Percentiles rank a stretch among this genome's conserved stretches.
phyloP scores from a whole-genome alignment of 768 basidiomycete genomes.

The Russula griseocarnosa region DNA sequence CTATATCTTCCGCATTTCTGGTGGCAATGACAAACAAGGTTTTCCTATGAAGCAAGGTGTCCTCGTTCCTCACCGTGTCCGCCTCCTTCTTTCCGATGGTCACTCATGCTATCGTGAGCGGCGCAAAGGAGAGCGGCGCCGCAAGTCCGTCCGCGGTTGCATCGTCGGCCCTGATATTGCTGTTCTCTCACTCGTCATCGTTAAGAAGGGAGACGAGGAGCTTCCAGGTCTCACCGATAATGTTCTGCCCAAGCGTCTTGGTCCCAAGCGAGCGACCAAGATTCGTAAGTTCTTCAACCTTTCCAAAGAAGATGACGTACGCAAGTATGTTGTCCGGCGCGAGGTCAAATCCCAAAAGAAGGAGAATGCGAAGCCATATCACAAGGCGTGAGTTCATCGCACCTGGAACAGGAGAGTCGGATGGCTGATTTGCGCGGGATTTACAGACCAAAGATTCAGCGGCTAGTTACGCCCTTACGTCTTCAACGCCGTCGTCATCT shows the following conservation, averaged over 20 bases:
- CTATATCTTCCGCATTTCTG: conserved; percentile 94
- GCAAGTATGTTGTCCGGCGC: conserved; percentile 92
- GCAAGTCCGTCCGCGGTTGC: conserved; percentile 98
- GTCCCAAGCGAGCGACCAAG: conserved; percentile 96
- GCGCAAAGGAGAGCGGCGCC: conserved; percentile 92
- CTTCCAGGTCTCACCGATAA: conserved; percentile 89
- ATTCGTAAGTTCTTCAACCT: conserved; percentile 98
- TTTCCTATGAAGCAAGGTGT: conserved; percentile 99
- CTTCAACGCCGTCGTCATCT: conserved; percentile 96
- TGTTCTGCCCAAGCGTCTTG: conserved; percentile 91
- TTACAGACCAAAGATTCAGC: conserved; percentile 88
- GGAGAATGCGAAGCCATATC: conserved; percentile 86
- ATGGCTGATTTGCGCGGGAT: not conserved
- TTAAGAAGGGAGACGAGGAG: conserved; percentile 91
- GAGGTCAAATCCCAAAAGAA: conserved; percentile 91
- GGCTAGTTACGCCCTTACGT: conserved; percentile 90
- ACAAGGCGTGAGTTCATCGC: conserved; percentile 76
- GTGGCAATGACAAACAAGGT: conserved; percentile 98
- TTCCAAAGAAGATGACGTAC: conserved; percentile 95
- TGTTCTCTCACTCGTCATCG: conserved; percentile 88
- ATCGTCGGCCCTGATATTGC: conserved; percentile 97
- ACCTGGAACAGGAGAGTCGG: conserved; percentile 4
- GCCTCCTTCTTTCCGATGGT: conserved; percentile 89
- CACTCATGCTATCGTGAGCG: conserved; percentile 97
- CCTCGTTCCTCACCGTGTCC: conserved; percentile 88